Conservation (phyloP, 179 eudicot species). For the Drosera spatulata region DNA sequence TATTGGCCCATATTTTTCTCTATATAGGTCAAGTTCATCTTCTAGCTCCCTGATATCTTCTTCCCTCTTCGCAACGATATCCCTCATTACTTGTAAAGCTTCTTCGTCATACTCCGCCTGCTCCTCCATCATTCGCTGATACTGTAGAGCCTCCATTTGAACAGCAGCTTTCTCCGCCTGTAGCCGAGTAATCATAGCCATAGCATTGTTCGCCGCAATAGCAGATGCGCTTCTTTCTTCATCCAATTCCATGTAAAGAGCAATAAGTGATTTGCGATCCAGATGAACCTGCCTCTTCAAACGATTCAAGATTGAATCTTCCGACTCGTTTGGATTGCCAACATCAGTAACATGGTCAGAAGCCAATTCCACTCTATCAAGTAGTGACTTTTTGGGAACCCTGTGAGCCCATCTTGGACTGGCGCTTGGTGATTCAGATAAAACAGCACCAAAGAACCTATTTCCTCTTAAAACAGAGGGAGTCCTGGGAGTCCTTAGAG, state of each 20-base stretch:
- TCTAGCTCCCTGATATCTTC: slow-evolving; percentile 32
- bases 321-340: slow-evolving; percentile 22
- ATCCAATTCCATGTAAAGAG: slow-evolving; percentile 33
- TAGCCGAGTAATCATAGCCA: slow-evolving; percentile 28
- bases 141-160: slow-evolving; percentile 41
- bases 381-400: slow-evolving; percentile 27
- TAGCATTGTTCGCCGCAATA: slow-evolving; percentile 45
- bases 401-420: slow-evolving; percentile 56
- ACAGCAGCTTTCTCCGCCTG: slow-evolving; percentile 41
- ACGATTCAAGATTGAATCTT: slow-evolving; percentile 21
- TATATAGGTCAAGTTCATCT: slow-evolving; percentile 24
- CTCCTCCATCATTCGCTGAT: slow-evolving; percentile 48
- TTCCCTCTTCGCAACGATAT: slow-evolving; percentile 26
- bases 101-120: slow-evolving; percentile 45
- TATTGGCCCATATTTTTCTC: slow-evolving; percentile 21
- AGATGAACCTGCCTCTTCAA: slow-evolving; percentile 22
- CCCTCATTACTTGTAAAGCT: slow-evolving; percentile 26
- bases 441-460: slow-evolving; percentile 24
- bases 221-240: slow-evolving; percentile 44
- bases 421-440: slow-evolving; percentile 31
- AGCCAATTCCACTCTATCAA: slow-evolving; percentile 37
- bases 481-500: slow-evolving; percentile 3
- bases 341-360: slow-evolving; percentile 26
- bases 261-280: slow-evolving; percentile 28
- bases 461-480: slow-evolving; percentile 22